These are phyloP conservation scores for Alloteropsis angusta DNA, from an alignment of 202 grass and related monocot species.

Conservation along the genomic window DNA sequence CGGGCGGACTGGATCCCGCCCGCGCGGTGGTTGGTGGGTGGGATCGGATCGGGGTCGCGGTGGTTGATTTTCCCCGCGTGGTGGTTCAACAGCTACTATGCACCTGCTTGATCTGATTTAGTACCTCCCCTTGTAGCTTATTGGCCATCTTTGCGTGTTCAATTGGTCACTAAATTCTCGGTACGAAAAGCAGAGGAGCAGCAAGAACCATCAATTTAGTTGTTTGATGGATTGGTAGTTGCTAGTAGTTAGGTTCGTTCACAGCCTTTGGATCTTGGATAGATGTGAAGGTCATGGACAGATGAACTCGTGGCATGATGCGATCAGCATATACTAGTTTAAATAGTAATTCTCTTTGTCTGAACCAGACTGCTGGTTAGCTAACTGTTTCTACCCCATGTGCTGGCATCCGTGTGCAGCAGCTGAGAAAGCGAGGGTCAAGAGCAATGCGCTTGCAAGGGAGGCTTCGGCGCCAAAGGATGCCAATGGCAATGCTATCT, in stretches of 20 bases:
- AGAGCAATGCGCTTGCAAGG: conserved; percentile 28
- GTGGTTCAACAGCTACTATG: neutral
- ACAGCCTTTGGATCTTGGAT: neutral
- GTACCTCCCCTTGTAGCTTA: neutral
- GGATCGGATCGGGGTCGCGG: conserved; percentile 12
- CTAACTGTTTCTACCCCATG: neutral
- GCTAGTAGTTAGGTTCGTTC: neutral
- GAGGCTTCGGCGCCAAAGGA: conserved; percentile 35
- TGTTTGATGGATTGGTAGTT: neutral
- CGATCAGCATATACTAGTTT: neutral
- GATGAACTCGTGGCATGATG: neutral
- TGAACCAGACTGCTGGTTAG: neutral
- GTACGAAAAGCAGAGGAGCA: neutral
- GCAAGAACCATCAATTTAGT: neutral
- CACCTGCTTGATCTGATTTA: conserved; percentile 24
- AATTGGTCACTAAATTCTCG: conserved; percentile 1
- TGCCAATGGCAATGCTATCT: conserved; percentile 45
- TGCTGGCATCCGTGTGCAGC: conserved; percentile 6
- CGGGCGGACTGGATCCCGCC: neutral
- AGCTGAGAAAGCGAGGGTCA: conserved; percentile 24
- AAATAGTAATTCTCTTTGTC: neutral
- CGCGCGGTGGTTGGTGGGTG: neutral
- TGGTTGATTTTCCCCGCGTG: conserved; percentile 23
- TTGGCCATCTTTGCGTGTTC: neutral
- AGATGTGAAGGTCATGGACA: neutral